Evolutionary conservation across 139 green algal genomes (phyloP).

Genomic region (Chlorella sorokiniana): DNA sequence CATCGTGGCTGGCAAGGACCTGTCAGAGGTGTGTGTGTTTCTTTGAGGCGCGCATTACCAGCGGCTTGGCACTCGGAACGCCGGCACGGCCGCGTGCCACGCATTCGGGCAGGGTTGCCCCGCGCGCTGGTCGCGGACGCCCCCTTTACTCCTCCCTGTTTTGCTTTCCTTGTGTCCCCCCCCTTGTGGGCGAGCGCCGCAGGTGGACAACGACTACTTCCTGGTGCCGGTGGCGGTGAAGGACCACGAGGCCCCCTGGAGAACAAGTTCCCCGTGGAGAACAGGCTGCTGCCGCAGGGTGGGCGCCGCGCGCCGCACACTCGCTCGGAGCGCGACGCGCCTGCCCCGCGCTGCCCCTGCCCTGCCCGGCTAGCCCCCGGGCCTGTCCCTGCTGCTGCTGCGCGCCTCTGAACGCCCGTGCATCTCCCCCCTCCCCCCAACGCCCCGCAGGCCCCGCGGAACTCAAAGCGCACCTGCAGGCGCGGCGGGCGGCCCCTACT

Average conservation of each 20-base stretch:
- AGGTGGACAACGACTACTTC: slow-evolving; percentile 98
- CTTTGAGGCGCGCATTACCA: no score
- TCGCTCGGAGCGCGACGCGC: no score
- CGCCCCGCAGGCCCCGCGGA: slow-evolving; percentile 54
- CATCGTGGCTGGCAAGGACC: slow-evolving; percentile 89
- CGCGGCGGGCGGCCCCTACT: slow-evolving; percentile 61
- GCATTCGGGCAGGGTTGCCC: no score
- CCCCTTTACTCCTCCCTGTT: no score
- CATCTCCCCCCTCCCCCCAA: background rate
- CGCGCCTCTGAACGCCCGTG: background rate
- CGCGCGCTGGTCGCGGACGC: no score
- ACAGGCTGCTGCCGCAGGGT: slow-evolving; percentile 84
- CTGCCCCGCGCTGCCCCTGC: no score
- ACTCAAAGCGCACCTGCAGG: slow-evolving; percentile 80
- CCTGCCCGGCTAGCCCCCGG: no score
- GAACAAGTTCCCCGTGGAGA: slow-evolving; percentile 91
- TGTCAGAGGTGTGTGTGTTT: no score
- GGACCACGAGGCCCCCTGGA: slow-evolving; percentile 82
- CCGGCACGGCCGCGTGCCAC: no score
- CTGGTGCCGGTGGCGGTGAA: slow-evolving; percentile 87
- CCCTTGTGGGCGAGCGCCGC: no score
- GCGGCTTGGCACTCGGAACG: no score
- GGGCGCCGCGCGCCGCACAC: background rate
- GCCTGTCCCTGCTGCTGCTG: background rate
- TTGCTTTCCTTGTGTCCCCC: no score